Evolutionary conservation across 805 yeast genomes (phyloP), one percentile per base, ranked within the genome.

Genomic region (Cyberlindnera xishuangbannaensis): DNA sequence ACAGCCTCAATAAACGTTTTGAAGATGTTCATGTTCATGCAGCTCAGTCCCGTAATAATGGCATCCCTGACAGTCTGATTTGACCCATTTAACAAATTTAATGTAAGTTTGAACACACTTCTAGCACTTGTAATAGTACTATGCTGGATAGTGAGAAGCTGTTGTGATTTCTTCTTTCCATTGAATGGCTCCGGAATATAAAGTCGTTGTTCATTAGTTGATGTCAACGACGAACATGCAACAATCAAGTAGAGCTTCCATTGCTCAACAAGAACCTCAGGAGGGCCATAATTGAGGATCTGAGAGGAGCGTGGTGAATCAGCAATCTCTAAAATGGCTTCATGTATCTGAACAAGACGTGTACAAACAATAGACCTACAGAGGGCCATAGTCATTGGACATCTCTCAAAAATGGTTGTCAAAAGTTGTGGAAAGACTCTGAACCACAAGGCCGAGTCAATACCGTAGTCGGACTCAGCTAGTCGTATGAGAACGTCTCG

Each of bases 361-460:
- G 84, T 80, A 58, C 97, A 90, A 7, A 92, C 94, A 40, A 84
- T 79, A 3, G 95, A 82, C 7, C 99, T 73, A 42, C 95, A 86
- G 36, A 92, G 64, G 0, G 97, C 98, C 57, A 90, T 86, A 0
- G 95, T 90, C 52, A 90, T 79, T 0, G 98, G 97, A 50, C 95
- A 87, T 30, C 69, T 70, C 39, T 76, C 83, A 40, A 84, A 86
- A 39, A 92, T 76, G 1, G 76, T 65, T 21, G 71, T 76, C 26
- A 92, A 59, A 3, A 92, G 61, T 23, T 71, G 72, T 2, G 97
- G 97, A 48, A 83, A 87, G 1, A 81, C 71, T 40, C 95, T 72
- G 48, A 90, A 81, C 98, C 98, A 92, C n/a, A 92, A 62, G 0
- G 97, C 95, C 1, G 95, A 78, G 59, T 92, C 98, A 8, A 92